Conservation (phyloP, 1,284 basidiomycete genomes). For the Tilletia walkeri region DNA sequence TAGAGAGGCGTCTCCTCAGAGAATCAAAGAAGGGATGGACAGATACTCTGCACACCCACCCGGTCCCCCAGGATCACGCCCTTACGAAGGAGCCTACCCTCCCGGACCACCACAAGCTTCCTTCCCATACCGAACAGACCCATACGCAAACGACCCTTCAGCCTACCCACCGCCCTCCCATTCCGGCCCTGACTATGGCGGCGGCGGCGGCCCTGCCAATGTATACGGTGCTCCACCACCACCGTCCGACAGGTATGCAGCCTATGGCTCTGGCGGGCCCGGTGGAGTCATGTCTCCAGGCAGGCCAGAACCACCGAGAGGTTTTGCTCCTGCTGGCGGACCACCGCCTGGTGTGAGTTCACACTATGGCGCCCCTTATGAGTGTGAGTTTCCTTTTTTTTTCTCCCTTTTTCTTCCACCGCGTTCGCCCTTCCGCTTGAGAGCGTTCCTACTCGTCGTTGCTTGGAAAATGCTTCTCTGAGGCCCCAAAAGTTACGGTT, state of each 20-base stretch:
- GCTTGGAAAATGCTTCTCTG: no score
- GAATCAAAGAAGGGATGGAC: not conserved
- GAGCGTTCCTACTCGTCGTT: no score
- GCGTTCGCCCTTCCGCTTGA: no score
- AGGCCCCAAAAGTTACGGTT: no score
- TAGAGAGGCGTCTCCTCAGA: no score
- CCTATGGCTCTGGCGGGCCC: not conserved
- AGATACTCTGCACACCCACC: not conserved
- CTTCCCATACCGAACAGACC: not conserved
- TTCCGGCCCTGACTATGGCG: not conserved
- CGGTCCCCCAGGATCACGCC: not conserved
- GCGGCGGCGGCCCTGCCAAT: no score
- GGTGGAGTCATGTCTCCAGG: not conserved
- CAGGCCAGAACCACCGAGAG: not conserved
- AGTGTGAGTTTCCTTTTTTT: not conserved
- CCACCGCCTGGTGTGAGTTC: not conserved
- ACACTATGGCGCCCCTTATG: not conserved
- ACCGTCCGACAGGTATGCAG: not conserved
- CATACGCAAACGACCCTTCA: not conserved
- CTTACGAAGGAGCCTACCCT: slow-evolving; percentile 1
- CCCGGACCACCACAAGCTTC: not conserved
- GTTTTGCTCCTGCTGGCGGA: not conserved
- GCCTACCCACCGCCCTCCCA: not conserved
- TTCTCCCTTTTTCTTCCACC: no score
- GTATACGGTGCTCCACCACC: no score